Evolutionary conservation across 2,329 filamentous ascomycete genomes (phyloP), one percentile per base, ranked within the genome.

Genomic region (Nakataea oryzae): DNA sequence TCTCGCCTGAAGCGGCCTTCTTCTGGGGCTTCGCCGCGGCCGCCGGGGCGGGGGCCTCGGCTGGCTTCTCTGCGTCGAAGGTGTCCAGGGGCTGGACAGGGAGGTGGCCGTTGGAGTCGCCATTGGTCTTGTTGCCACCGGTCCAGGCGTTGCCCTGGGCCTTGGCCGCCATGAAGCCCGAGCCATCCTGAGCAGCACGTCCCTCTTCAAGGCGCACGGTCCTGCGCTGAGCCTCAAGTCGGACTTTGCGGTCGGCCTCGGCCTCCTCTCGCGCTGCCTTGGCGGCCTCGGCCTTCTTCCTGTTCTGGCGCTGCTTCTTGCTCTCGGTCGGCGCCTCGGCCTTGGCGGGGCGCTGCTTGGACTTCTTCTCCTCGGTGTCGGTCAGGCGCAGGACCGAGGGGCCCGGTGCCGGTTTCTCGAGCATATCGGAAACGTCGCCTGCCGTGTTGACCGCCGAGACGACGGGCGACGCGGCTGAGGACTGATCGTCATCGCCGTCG

Each of bases 281-380:
- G 70, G 86, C 86, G 63, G 86, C 88, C 76, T 96, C 92, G 50
- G 84, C 86, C 85, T 96, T 97, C 79, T 89, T 86, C 67, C 88
- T 85, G 78, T 96, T 95, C 79, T 97, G 93, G 64, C 92, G 87
- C 79, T 96, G 91, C 81, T 97, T 97, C 88, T 97, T 97, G 26
- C 88, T 89, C 80, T 96, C 90, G 24, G 82, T 83, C 59, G 83
- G 81, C 66, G 84, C 80, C 27, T 61, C 32, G 54, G 81, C 78
- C 77, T 87, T 85, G 67, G 80, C 76, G 69, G 83, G 79, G 76
- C 86, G 86, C 65, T 81, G 77, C 75, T 87, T 86, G 65, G 83
- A 79, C 76, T 87, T 69, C 63, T 70, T 68, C 66, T 74, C 72
- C 58, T 82, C 70, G 75, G 83, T 72, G 65, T 87, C 86, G 62